Percentiles rank a stretch among this genome's conserved stretches.
These are phyloP conservation scores for Geotrichum aggregatum DNA, from an alignment of 1,139 yeast species.

Conservation along the genomic window DNA sequence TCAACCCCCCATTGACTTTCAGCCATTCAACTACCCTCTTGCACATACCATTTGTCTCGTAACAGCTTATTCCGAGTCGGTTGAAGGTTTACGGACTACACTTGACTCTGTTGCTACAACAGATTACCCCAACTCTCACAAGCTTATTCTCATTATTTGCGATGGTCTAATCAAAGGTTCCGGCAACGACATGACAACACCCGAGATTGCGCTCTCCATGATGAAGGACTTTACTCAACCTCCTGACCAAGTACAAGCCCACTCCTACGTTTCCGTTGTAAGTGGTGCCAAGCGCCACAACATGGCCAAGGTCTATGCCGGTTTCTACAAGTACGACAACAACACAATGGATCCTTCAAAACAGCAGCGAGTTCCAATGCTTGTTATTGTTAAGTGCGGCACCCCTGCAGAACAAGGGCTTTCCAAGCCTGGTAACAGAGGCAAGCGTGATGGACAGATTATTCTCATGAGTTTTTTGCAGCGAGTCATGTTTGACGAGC, in stretches of 20 bases:
- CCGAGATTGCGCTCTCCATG: slow-evolving; percentile 81
- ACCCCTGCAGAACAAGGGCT: slow-evolving; percentile 73
- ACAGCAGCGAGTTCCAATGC: slow-evolving; percentile 84
- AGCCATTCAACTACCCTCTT: slow-evolving; percentile 83
- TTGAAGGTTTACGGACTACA: slow-evolving; percentile 77
- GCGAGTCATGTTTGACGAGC: slow-evolving; percentile 86
- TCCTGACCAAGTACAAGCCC: slow-evolving; percentile 67
- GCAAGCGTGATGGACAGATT: slow-evolving; percentile 95
- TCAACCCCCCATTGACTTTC: slow-evolving; percentile 85
- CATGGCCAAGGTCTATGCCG: slow-evolving; percentile 90
- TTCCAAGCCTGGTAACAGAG: slow-evolving; percentile 96
- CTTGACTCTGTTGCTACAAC: slow-evolving; percentile 89
- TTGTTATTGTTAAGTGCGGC: slow-evolving; percentile 86
- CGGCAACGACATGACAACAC: slow-evolving; percentile 80
- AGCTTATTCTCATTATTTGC: slow-evolving; percentile 75
- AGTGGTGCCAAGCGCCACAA: slow-evolving; percentile 90
- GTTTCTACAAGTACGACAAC: slow-evolving; percentile 80
- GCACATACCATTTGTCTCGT: slow-evolving; percentile 81
- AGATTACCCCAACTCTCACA: slow-evolving; percentile 92
- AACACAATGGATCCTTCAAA: slow-evolving; percentile 68
- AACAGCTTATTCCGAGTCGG: slow-evolving; percentile 93
- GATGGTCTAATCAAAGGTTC: slow-evolving; percentile 94
- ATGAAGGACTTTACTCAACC: slow-evolving; percentile 78
- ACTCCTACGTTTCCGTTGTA: slow-evolving; percentile 92
- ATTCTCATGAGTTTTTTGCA: slow-evolving; percentile 90